Evolutionary conservation across 352 stramenopile species (phyloP).

Genomic region (Detonula confervacea): DNA sequence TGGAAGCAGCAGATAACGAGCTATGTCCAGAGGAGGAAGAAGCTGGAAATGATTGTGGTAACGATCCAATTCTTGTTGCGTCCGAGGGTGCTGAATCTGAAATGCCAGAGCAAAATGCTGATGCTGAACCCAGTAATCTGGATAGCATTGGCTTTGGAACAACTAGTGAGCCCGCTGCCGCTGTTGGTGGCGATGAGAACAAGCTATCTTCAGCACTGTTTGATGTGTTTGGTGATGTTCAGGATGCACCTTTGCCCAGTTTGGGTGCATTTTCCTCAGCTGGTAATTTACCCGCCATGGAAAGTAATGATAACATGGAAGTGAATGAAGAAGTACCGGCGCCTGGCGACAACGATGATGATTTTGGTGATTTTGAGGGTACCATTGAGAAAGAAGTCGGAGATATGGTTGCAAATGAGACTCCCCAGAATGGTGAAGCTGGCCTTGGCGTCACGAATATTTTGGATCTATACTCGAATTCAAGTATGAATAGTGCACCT

Average conservation of each 20-base stretch:
- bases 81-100: not conserved
- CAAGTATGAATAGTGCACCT: too few species aligned
- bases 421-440: not conserved
- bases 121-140: not conserved
- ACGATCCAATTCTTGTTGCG: too few species aligned
- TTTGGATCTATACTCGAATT: not conserved
- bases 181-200: too few species aligned
- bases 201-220: conserved; percentile 19
- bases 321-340: not conserved
- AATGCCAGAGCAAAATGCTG: not conserved
- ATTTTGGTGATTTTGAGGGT: conserved; percentile 22
- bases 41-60: too few species aligned
- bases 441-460: not conserved
- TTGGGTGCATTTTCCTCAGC: conserved; percentile 16
- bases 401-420: not conserved
- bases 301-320: conserved; percentile 2
- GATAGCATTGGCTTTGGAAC: not conserved
- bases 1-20: conserved; percentile 5
- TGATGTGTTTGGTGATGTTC: conserved; percentile 38
- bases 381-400: not conserved
- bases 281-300: not conserved
- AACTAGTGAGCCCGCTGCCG: not conserved
- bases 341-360: too few species aligned
- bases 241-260: conserved; percentile 49
- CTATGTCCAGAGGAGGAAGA: too few species aligned